phyloP scores from a whole-genome alignment of 495 filamentous ascomycete genomes.

The Emericellopsis terricola region DNA sequence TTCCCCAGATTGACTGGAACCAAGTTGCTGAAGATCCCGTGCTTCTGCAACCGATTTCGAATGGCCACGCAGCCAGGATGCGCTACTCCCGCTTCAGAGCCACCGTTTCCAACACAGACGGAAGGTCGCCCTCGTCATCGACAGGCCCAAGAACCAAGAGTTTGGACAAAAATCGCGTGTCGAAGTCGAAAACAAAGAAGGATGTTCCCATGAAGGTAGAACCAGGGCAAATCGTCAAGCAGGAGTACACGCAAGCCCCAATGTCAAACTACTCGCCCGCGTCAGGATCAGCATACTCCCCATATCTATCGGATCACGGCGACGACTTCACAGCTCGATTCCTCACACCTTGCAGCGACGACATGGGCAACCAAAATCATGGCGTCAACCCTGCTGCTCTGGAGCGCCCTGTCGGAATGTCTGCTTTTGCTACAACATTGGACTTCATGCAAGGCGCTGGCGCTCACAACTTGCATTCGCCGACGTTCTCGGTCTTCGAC shows the following conservation, averaged over 20 bases:
- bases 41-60: conserved; percentile 42
- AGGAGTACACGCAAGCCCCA: conserved; percentile 8
- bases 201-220: conserved; percentile 13
- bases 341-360: conserved; percentile 28
- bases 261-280: conserved; percentile 2
- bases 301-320: conserved; percentile 8
- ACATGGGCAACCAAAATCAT: conserved; percentile 9
- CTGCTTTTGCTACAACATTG: no score
- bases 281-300: not conserved
- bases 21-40: conserved; percentile 38
- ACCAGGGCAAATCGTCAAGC: conserved; percentile 12
- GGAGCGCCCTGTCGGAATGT: no score
- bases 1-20: conserved; percentile 52
- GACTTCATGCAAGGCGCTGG: not conserved
- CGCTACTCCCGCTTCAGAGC: conserved; percentile 49
- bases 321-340: conserved; percentile 8
- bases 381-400: conserved; percentile 8
- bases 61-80: conserved; percentile 70
- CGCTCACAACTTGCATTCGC: not conserved
- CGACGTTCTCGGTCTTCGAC: conserved; percentile 2
- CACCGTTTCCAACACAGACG: conserved; percentile 4
- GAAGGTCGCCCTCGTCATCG: conserved; percentile 20
- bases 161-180: conserved; percentile 11
- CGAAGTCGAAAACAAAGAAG: conserved; percentile 23
- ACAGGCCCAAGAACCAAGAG: conserved; percentile 14